Conservation (phyloP, 371 early-diverging fungal species). For the Globomyces sp. region DNA sequence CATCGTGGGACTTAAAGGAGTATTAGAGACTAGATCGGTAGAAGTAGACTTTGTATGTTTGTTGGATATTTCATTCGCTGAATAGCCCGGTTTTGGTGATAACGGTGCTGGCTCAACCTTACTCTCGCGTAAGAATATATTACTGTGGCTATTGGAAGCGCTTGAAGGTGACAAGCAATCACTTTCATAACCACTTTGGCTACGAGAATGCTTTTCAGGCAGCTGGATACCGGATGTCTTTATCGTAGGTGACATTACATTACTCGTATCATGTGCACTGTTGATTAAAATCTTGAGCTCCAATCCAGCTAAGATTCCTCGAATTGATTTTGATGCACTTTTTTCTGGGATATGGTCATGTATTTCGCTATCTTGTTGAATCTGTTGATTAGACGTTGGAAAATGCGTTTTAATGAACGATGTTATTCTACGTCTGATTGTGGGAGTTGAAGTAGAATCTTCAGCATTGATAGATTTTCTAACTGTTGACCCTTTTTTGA, state of each 20-base stretch:
- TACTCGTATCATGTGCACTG: neutral
- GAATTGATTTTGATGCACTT: neutral
- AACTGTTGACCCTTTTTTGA: no score
- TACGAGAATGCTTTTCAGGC: conserved; percentile 4
- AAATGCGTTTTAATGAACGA: conserved; percentile 11
- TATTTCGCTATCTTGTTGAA: neutral
- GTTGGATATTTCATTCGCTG: neutral
- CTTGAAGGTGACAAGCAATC: neutral
- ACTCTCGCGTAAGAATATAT: no score
- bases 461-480: neutral
- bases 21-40: neutral
- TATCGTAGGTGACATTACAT: neutral
- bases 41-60: neutral
- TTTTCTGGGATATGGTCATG: neutral
- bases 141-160: no score
- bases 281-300: neutral
- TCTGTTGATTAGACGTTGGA: conserved; percentile 2
- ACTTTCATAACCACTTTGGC: neutral
- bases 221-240: neutral
- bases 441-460: neutral
- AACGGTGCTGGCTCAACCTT: neutral
- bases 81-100: neutral
- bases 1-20: neutral
- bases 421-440: conserved; percentile 3
- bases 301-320: conserved; percentile 10